Base-by-base conservation (phyloP, 2,329 filamentous ascomycete species). In the Neofusicoccum ribis region DNA sequence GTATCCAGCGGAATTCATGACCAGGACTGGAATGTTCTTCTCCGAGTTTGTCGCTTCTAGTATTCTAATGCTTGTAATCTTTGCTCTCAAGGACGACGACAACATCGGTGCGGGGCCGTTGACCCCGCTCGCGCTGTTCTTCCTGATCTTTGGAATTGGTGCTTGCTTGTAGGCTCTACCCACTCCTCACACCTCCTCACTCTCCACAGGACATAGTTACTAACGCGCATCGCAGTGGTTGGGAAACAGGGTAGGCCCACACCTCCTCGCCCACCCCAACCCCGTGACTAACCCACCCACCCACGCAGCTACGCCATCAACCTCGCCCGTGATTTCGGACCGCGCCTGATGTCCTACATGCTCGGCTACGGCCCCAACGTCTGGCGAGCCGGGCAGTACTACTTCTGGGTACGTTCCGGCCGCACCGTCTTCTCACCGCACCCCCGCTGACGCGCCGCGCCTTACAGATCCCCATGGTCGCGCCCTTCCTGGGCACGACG, bases 41-140 rank as follows among this genome's bases (percentile, higher is more conserved):
- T 89, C 86, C 49, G 89, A 91, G 69, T 89, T 91, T 67, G 78
- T 91, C 58, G 86, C 88, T 37, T 88, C 84, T 66, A 79, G 86
- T 0, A 83, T 92, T 15, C 79, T 91, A 23, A 88, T 90, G 81
- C 90, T 91, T 70, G 82, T 87, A 68, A 89, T 91, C 61, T 91
- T 89, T 70, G 88, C 88, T 0, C 77, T 92, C 47, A 86, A 86
- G 59, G 86, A 87, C 65, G 80, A 82, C 67, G 74, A 70, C 14
- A 79, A 80, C 60, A 75, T 75, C 5, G 80, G 78, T 63, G 59
- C 44, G 70, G 73, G 74, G 61, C 84, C 84, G 70, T 79, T 69
- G 23, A 64, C 58, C 65, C 88, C 88, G 0, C 76, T 91, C 3
- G 82, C 78, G 1, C 75, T 90, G 36, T 88, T 90, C 76, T 89